Percentiles rank a stretch among this genome's conserved stretches.
These are phyloP conservation scores for Russula earlei DNA, from an alignment of 768 basidiomycete species.

Conservation along the genomic window DNA sequence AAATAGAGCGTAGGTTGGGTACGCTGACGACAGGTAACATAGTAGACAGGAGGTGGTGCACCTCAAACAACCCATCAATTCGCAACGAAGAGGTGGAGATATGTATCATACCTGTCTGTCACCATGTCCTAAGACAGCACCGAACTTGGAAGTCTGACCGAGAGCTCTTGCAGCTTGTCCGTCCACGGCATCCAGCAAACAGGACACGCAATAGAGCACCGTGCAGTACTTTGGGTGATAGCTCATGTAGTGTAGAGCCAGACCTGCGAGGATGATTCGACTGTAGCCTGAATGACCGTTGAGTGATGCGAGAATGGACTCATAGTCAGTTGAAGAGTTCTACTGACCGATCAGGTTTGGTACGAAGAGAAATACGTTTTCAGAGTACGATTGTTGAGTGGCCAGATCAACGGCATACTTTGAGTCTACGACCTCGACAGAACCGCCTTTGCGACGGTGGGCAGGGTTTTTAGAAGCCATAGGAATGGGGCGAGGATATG, in stretches of 20 bases:
- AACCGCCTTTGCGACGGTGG: conserved; percentile 36
- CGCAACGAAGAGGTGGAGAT: neutral
- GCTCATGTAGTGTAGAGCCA: conserved; percentile 89
- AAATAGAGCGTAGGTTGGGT: conserved; percentile 71
- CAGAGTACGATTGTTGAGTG: conserved; percentile 76
- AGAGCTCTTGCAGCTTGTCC: conserved; percentile 85
- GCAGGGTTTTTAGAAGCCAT: conserved; percentile 19
- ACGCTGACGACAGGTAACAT: conserved; percentile 86
- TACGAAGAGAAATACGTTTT: conserved; percentile 95
- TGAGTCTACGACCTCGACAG: conserved; percentile 69
- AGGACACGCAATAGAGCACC: conserved; percentile 79
- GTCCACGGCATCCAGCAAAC: conserved; percentile 90
- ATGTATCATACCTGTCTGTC: conserved; percentile 74
- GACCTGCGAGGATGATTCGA: conserved; percentile 81
- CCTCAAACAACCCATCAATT: conserved; percentile 31
- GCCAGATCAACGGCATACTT: conserved; percentile 83
- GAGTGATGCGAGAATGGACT: conserved; percentile 6
- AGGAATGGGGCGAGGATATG: neutral
- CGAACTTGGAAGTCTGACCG: conserved; percentile 91
- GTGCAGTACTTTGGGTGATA: conserved; percentile 92
- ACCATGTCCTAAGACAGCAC: conserved; percentile 99
- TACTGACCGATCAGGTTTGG: conserved; percentile 88
- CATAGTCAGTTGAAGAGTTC: neutral
- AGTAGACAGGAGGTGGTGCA: conserved; percentile 94
- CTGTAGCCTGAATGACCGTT: conserved; percentile 57